Percentiles rank a stretch among this genome's conserved stretches.
Evolutionary conservation across 495 filamentous ascomycete genomes (phyloP).

Genomic region (Podospora comata): DNA sequence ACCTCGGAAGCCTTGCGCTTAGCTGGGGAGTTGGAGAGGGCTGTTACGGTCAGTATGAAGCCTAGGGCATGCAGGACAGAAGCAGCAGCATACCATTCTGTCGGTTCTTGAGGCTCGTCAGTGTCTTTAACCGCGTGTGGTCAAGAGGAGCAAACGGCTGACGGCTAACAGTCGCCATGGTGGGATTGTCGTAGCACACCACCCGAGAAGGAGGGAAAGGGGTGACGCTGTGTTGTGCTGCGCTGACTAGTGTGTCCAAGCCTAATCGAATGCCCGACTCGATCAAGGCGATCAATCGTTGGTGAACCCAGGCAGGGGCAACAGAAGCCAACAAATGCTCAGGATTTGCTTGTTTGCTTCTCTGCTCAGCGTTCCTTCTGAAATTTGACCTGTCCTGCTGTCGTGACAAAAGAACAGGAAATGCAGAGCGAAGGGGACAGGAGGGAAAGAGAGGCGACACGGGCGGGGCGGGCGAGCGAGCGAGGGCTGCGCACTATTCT

Average conservation of each 20-base stretch:
- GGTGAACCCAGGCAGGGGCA: neutral
- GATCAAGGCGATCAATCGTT: neutral
- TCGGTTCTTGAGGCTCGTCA: constrained; percentile 59
- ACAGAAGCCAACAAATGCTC: neutral
- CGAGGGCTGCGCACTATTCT: constrained; percentile 30
- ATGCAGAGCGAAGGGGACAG: constrained; percentile 14
- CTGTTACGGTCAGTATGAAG: constrained; percentile 20
- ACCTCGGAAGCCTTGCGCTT: constrained; percentile 50
- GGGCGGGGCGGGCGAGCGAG: constrained; percentile 7
- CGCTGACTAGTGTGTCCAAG: constrained; percentile 6
- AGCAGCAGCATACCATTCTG: constrained; percentile 56
- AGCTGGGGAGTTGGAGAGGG: constrained; percentile 35
- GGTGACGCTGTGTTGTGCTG: constrained; percentile 4
- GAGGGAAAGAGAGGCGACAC: constrained; percentile 15
- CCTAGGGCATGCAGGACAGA: neutral
- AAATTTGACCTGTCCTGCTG: constrained; percentile 1
- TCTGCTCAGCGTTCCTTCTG: neutral
- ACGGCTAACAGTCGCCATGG: constrained; percentile 47
- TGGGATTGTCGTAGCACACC: constrained; percentile 12
- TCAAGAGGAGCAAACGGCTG: constrained; percentile 59
- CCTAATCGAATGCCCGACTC: constrained; percentile 8
- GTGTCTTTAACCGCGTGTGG: constrained; percentile 49
- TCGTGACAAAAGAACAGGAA: neutral
- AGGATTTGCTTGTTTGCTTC: constrained; percentile 9
- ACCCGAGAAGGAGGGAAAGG: neutral